Base-by-base conservation (phyloP, 768 basidiomycete species). In the Amylocystis lapponica region DNA sequence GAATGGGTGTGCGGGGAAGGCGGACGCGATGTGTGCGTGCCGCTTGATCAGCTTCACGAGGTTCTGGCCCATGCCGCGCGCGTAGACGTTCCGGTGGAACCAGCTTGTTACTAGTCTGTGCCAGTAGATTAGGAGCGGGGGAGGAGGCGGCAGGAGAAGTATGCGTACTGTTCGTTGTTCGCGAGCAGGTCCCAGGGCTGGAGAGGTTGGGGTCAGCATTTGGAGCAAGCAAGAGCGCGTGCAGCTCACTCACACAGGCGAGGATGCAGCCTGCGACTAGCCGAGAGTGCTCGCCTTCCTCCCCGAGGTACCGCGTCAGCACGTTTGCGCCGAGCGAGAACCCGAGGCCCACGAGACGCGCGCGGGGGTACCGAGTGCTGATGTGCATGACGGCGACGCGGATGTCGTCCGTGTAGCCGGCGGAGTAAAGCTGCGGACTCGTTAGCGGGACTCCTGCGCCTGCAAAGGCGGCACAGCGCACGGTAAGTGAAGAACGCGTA, bases 291-390 rank as follows among this genome's bases (percentile, higher is more conserved):
- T 69, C 69, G 14, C 86, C 81, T 59, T 95, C 86, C 65, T 95
- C 86, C 4, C 85, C 91, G 39, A 94, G 67, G 62, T 96, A 96
- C 49, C 89, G 76, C 26, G 91, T 86, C 52, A 98, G 65, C 26
- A 97, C 86, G 59, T 89, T 91, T 32, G 93, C 87, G 32, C 95
- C 96, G 26, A 99, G 76, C 4, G 92, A 96, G 69, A 95, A 98
- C 8, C 93, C 91, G 10, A 95, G 64, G 13, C 88, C 95, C 16
- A 95, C 64, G 29, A 97, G 67, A 4, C 84, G 87, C 0, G 95
- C 90, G 7, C 72, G 66, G 2, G 95, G 94, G 54, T 83, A 94
- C 47, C 61, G 58, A 38, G 75, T 62, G 2, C 80, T 71, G 41
- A 97, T 77, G 65, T 87, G 86, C 51, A 84, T 71, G 37, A 96